phyloP scores from a whole-genome alignment of 306 rosid genomes.

The Geum urbanum region DNA sequence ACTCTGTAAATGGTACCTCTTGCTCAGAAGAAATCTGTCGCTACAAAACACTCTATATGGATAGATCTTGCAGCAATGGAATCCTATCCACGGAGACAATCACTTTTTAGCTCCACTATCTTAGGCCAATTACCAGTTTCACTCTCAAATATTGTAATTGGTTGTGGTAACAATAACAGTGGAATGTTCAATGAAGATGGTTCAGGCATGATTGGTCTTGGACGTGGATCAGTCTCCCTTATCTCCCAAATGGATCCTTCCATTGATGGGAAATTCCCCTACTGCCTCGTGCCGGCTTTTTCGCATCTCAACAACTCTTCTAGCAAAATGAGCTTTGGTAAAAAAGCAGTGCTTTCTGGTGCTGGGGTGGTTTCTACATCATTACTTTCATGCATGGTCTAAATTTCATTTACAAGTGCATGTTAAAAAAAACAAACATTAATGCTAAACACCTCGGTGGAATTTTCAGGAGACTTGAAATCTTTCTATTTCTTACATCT shows the following conservation, averaged over 20 bases:
- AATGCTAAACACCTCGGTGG: neutral
- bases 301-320: neutral
- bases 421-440: neutral
- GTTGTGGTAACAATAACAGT: neutral
- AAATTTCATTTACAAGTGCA: neutral
- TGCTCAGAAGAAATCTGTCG: neutral
- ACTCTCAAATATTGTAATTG: slow-evolving; percentile 2
- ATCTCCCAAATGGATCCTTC: neutral
- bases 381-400: neutral
- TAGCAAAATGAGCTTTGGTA: slow-evolving; percentile 8
- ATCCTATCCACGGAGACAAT: slow-evolving; percentile 38
- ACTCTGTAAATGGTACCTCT: neutral
- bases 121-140: neutral
- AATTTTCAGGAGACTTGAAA: slow-evolving; percentile 1
- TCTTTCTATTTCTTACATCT: slow-evolving; percentile 9
- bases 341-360: slow-evolving; percentile 5
- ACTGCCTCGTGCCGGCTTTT: neutral
- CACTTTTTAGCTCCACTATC: slow-evolving; percentile 31
- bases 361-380: slow-evolving; percentile 16
- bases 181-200: neutral
- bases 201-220: neutral
- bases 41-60: neutral
- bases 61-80: slow-evolving; percentile 23
- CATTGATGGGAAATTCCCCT: neutral
- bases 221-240: neutral